Base-by-base conservation (phyloP, 345 rosid genomes). In the Murraya paniculata region DNA sequence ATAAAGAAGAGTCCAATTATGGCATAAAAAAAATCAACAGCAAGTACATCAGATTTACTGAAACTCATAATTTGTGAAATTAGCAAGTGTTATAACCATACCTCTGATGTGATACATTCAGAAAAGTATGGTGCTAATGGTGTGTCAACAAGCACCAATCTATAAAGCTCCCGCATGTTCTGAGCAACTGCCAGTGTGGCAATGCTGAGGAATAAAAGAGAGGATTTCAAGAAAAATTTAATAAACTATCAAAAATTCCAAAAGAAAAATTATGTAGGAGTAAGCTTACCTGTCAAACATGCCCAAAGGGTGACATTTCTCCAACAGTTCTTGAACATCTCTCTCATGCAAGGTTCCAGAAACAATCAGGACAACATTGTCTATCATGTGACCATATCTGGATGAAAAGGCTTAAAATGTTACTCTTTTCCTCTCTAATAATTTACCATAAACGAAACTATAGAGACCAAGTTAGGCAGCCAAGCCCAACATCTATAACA, bases 361-460 rank as follows among this genome's bases (percentile, higher is more conserved):
- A 72, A 96, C 98, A 88, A 96, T 96, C 87, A 96, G 84, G 75
- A 96, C 99, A 69, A 96, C 98, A 89, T 96, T 96, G 86, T 96
- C 99, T 82, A 96, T 96, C 99, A 96, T 96, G 84, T 96, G 99
- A 65, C 99, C 99, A 64, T 96, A 96, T 80, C 99, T 96, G 84
- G 65, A 83, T 68, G 19, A 75, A 68, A 78, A 50, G 79, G 58
- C 14, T 2, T n/a, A 39, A 84, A 8, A 80, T 16, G 13, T 65
- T 21, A 79, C 61, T 59, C 50, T 16, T 39, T 75, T 30, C 61
- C 73, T 64, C n/a, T 10, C n/a, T 30, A 64, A 55, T 7, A 0
- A 48, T 57, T 75, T 30, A 30, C 14, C 16, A 7, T 14, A 50
- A 6, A 64, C 4, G 19, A 50, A 7, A 50, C 8, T 22, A 11